These are phyloP conservation scores for Juncus effusus DNA, from an alignment of 176 grass and related monocot genomes.

Conservation along the genomic window DNA sequence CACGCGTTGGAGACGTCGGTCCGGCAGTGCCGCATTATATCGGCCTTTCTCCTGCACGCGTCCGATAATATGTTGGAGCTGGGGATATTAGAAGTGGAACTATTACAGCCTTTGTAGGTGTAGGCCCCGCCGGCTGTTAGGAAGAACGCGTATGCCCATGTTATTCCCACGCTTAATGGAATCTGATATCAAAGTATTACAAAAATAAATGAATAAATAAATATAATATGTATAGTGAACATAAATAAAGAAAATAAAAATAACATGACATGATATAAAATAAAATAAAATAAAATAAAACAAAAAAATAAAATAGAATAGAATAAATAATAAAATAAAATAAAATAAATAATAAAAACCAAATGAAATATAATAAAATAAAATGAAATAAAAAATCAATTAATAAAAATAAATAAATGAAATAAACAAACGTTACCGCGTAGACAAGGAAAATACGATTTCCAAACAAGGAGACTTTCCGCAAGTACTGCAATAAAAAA, in stretches of 20 bases:
- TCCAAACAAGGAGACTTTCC: slow-evolving; percentile 76
- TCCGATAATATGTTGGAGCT: slow-evolving; percentile 96
- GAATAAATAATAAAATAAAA: background rate
- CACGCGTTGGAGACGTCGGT: slow-evolving; percentile 98
- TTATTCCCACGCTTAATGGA: slow-evolving; percentile 77
- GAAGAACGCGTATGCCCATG: slow-evolving; percentile 99
- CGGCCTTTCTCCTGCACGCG: slow-evolving; percentile 67
- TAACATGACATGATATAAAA: slow-evolving; percentile 16
- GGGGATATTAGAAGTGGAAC: slow-evolving; percentile 51
- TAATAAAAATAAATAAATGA: background rate
- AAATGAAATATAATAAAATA: too few relatives aligned
- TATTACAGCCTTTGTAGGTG: slow-evolving; percentile 81
- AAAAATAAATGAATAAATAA: slow-evolving; percentile 23
- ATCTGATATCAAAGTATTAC: slow-evolving; percentile 53
- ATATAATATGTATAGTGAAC: background rate
- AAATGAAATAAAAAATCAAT: too few relatives aligned
- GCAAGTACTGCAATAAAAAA: slow-evolving; percentile 74
- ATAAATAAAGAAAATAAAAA: background rate
- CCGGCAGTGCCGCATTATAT: slow-evolving; percentile 73
- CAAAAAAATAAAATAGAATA: slow-evolving; percentile 1
- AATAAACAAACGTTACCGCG: slow-evolving; percentile 50
- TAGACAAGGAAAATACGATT: slow-evolving; percentile 91
- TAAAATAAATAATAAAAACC: background rate
- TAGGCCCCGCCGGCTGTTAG: slow-evolving; percentile 89
- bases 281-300: slow-evolving; percentile 5